Evolutionary conservation across 345 rosid genomes (phyloP), one percentile per base, ranked within the genome.

Genomic region (Eucalyptus viminalis): DNA sequence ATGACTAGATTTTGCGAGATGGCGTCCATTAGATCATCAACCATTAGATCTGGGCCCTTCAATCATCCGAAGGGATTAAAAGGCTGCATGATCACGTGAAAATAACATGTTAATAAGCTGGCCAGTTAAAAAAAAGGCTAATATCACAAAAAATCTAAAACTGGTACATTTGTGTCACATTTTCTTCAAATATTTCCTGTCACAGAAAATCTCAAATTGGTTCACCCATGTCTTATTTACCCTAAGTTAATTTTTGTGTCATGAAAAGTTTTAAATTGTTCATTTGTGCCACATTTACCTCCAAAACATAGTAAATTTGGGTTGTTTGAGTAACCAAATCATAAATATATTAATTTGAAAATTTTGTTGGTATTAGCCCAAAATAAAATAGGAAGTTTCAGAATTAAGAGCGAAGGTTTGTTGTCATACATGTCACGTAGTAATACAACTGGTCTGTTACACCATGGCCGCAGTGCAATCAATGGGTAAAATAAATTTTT

Each of bases 91-190:
- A 72, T 72, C 25, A 34, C 25, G 44, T 17, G 25, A 72, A 72
- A 69, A 34, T 34, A 69, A 72, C 44, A 34, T 72, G 24, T 34
- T 34, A 21, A 72, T 34, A 5, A 72, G 44, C 3, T 6, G 44
- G 81, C 25, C 8, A 34, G 6, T 34, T 16, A 31, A 69, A 67
- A 31, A 29, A n/a, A 65, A 67, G 0, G 31, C 8, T 27, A 60
- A 27, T 11, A 60, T 27, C 31, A 11, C 31, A 4, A 60, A 60
- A 60, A 60, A 60, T 60, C 4, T 1, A 0, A 12, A 60, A 60
- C 2, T 11, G 1, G 2, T 25, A 25, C 1, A 12, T 27, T 27
- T 27, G 4, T 25, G 3, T 27, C 8, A 25, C 65, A 58, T 11
- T 58, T 58, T 25, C 8, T 7, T 60, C 0, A 60, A 27, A 22